Base-by-base conservation (phyloP, 768 basidiomycete species). In the Leccinum fibrillosum region DNA sequence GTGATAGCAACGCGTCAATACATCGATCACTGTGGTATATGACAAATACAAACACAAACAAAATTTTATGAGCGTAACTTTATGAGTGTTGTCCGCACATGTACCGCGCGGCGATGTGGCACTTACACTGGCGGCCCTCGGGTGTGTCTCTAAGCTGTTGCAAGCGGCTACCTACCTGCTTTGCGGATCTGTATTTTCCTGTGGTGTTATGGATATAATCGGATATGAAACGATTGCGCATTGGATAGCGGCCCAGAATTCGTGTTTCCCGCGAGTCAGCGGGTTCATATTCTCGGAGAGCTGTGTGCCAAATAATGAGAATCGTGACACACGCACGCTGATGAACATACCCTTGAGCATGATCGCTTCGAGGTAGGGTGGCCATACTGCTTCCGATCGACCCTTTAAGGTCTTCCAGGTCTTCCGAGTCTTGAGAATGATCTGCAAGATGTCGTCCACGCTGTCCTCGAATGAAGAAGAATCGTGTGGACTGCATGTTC, bases 211-310 rank as follows among this genome's bases (percentile, higher is more conserved):
- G 83, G 67, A 91, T 90, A 73, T 87, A 85, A 62, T 91, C 86
- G 53, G 89, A 88, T 61, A 90, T 88, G 72, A 90, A 91, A 49
- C 86, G 81, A 72, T 91, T 91, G 57, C 89, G 79, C 80, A 88
- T 83, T 37, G 89, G 89, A 67, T 87, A 90, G 52, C 89, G 82
- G 23, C 88, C 88, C 3, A 90, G 80, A 17, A 86, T 81, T 55
- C 86, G 78, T 42, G 88, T 87, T 67, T 89, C 87, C 69, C 87
- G 76, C 15, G 86, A 86, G 65, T 89, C 85, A 60, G 86, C 83
- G 30, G 88, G 89, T 55, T 82, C 79, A 65, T 90, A 91, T 80
- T 83, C 69, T 82, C 84, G 56, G 84, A 82, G 69, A n/a, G 86
- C 88, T 90, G 66, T 53, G 23, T 13, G 50, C 42, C 57, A 19